A percentile compares a stretch with the other conserved stretches of the same genome.
phyloP scores from a whole-genome alignment of 2,329 filamentous ascomycete genomes.

The Gaeumannomyces sp. region DNA sequence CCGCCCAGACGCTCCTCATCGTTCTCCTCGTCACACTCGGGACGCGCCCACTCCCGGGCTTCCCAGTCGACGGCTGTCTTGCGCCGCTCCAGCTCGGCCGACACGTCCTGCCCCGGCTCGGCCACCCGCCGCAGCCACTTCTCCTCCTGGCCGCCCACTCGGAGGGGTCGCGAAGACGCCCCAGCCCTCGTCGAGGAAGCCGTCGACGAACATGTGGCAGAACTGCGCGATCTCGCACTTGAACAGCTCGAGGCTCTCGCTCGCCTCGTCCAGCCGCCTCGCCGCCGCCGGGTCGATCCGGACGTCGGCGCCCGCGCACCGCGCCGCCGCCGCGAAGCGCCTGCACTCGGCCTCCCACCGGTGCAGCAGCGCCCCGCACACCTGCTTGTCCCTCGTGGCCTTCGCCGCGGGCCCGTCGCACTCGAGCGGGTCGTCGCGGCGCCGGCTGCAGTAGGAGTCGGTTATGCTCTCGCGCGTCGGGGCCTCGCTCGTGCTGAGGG shows the following conservation, averaged over 20 bases:
- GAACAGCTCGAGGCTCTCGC: background rate
- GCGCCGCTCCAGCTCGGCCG: background rate
- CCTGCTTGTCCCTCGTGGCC: background rate
- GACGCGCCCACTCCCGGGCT: background rate
- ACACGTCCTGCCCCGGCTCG: background rate
- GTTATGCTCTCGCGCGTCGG: background rate
- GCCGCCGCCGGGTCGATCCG: no score
- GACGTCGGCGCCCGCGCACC: background rate
- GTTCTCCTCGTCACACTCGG: no score
- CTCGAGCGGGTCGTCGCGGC: background rate
- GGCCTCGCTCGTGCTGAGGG: background rate
- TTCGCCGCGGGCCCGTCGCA: background rate
- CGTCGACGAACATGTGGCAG: background rate
- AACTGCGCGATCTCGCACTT: background rate
- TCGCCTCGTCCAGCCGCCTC: background rate
- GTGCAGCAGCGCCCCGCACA: background rate
- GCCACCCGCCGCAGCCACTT: background rate
- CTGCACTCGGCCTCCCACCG: background rate
- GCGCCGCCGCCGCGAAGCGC: background rate
- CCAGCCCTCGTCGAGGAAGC: slow-evolving; percentile 4
- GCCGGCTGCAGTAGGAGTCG: no score
- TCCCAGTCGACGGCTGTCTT: background rate
- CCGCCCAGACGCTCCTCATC: no score
- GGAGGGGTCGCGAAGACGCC: background rate
- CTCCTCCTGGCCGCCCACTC: background rate